Evolutionary conservation across 345 rosid genomes (phyloP), one percentile per base, ranked within the genome.

Genomic region (Pugionium cornutum): DNA sequence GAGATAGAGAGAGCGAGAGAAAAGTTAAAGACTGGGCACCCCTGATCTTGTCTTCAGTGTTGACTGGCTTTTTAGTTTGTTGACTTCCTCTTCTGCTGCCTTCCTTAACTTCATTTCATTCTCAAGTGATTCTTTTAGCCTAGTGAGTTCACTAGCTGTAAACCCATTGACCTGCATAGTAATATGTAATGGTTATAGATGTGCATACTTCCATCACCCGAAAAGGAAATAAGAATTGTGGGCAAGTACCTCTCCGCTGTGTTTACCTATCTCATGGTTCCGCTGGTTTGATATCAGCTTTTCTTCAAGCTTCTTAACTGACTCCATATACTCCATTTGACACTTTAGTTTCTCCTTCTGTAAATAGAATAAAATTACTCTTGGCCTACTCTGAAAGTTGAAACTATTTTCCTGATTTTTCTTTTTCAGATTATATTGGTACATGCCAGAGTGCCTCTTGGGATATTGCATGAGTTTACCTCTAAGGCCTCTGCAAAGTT

Each of bases 221-320:
- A 30, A 46, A 72, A 51, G n/a, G 25, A 52, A 44, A 44, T n/a
- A 37, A 32, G 36, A 47, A 54, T 55, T 60, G 45, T 46, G 18
- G 36, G 51, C 43, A 53, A 57, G 66, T 74, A 89, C 94, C 94
- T 86, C 86, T 67, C 80, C 80, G 55, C 79, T 77, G 26, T 69
- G 73, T 64, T 67, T 74, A 67, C 80, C 80, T 63, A 60, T 73
- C 48, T 58, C 80, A 68, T 74, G 83, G 80, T 78, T 86, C 80
- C 6, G 79, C 77, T 86, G 88, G 79, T 77, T 89, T 51, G 80
- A 68, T 63, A 74, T 72, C 87, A 89, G 75, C 80, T 89, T 89
- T 72, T 91, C 96, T 71, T 95, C 99, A 53, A 91, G 87, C 81
- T 85, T 85, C 82, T 83, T 91, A 64, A 95, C 82, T 48, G 99